Percentiles rank a stretch among this genome's conserved stretches.
These are phyloP conservation scores for Globisporangium sylvaticum DNA, from an alignment of 352 stramenopile genomes.

Conservation along the genomic window DNA sequence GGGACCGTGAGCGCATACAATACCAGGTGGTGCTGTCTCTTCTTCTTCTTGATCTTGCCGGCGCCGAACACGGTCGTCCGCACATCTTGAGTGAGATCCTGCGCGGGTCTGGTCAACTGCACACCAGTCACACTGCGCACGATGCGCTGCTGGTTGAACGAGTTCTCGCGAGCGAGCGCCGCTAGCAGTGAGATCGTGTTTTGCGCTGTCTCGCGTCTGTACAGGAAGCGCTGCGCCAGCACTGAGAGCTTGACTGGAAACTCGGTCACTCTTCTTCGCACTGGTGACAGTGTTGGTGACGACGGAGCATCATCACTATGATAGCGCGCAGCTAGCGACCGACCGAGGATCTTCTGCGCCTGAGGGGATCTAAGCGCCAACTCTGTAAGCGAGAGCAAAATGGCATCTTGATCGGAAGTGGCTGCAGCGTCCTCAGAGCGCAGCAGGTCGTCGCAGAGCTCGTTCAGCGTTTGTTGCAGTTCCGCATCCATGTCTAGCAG, in stretches of 20 bases:
- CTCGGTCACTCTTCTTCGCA: neutral
- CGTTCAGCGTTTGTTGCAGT: conserved; percentile 28
- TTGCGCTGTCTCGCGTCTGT: conserved; percentile 25
- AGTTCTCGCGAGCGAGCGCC: conserved; percentile 28
- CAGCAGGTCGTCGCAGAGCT: conserved; percentile 34
- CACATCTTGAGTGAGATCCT: neutral
- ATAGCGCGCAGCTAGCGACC: conserved; percentile 15
- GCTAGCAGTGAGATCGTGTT: conserved; percentile 27
- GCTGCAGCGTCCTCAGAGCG: conserved; percentile 13
- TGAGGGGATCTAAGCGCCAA: conserved; percentile 27
- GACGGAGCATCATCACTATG: neutral
- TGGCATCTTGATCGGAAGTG: conserved; percentile 18
- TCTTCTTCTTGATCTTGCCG: conserved; percentile 19
- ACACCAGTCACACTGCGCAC: conserved; percentile 29
- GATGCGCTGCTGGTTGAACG: conserved; percentile 41
- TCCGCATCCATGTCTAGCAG: conserved; percentile 21
- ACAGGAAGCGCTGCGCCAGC: conserved; percentile 29
- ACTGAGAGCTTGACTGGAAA: conserved; percentile 15
- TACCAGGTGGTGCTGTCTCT: neutral
- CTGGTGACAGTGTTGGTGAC: neutral
- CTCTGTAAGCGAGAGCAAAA: conserved; percentile 29
- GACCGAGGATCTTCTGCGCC: conserved; percentile 24
- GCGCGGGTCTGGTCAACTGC: conserved; percentile 7
- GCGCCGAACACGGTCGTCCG: conserved; percentile 12
- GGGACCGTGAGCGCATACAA: conserved; percentile 39